Conservation (phyloP, 257 asterid genomes). For the Capsicum rhomboideum region DNA sequence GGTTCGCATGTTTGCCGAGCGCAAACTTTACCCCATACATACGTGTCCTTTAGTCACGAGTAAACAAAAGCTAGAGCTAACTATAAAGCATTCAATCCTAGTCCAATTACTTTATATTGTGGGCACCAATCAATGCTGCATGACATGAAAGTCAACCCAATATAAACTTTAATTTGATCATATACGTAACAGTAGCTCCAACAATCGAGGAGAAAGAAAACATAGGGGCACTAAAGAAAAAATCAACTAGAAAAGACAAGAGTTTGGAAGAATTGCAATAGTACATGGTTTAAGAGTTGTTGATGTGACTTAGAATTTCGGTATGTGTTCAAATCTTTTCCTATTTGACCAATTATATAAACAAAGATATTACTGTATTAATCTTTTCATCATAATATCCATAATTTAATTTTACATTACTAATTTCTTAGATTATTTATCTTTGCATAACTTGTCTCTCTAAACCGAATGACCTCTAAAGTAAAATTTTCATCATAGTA, state of each 20-base stretch:
- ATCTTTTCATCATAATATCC: too few relatives aligned
- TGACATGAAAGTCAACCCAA: neutral
- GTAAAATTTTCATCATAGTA: neutral
- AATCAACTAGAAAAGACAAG: neutral
- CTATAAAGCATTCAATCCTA: too few relatives aligned
- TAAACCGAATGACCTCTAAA: neutral
- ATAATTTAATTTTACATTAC: too few relatives aligned
- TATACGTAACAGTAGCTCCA: neutral
- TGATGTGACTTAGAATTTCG: neutral
- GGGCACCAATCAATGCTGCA: neutral
- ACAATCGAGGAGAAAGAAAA: neutral
- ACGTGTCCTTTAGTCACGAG: too few relatives aligned
- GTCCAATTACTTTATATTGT: neutral
- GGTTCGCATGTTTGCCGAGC: too few relatives aligned
- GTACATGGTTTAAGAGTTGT: neutral
- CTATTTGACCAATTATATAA: neutral
- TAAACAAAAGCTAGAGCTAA: too few relatives aligned
- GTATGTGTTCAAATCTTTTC: too few relatives aligned
- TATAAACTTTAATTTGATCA: too few relatives aligned
- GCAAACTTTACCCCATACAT: too few relatives aligned
- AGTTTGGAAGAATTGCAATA: neutral
- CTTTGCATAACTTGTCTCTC: neutral
- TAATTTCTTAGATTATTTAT: neutral
- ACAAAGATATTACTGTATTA: too few relatives aligned
- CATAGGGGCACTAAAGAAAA: neutral